Evolutionary conservation across 495 filamentous ascomycete species (phyloP), one percentile per base, ranked within the genome.

Genomic region (Penicillium arizonense): DNA sequence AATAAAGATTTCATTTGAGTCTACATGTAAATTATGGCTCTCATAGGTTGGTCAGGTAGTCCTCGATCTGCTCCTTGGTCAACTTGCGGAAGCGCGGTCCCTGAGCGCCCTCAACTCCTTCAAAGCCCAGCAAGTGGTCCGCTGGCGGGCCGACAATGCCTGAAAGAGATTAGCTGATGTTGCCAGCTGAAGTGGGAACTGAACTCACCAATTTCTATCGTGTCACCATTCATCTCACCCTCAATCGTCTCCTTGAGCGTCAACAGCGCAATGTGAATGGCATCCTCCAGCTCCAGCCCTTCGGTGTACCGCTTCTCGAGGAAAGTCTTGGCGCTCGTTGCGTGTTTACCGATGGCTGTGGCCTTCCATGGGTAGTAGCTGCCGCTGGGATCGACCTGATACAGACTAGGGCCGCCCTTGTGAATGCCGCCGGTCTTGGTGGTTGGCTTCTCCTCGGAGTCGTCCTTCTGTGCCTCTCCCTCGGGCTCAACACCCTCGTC

Each of bases 291-390:
- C 80, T 98, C 94, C 67, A 98, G 78, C 13, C 92, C 92, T 71
- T 98, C 94, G 1, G 90, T 95, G 72, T 97, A 97, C 70, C 94
- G 79, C 83, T 98, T 98, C 82, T 98, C 94, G 63, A 98, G 75
- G 77, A 97, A 98, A 2, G 94, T 98, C 78, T 98, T 98, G 43
- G 94, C 94, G 59, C 88, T 94, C 14, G 94, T 97, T 28, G 94
- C 94, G 65, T 91, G 96, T 83, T 97, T 97, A 54, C 95, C 94
- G 65, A 98, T 98, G 38, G 94, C 94, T 56, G 95, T 98, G 45
- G 94, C 94, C 79, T 98, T 97, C 94, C 94, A 98, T 20, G 94
- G 94, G 73, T 97, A 98, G 65, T 98, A 97, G 67, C 87, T 92
- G 41, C 94, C 94, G 54, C 87, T 92, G 9, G 94, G 94, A 76